A percentile compares a stretch with the other conserved stretches of the same genome.
Evolutionary conservation across 1,139 yeast species (phyloP).

Genomic region (Trichomonascaceae sp.): DNA sequence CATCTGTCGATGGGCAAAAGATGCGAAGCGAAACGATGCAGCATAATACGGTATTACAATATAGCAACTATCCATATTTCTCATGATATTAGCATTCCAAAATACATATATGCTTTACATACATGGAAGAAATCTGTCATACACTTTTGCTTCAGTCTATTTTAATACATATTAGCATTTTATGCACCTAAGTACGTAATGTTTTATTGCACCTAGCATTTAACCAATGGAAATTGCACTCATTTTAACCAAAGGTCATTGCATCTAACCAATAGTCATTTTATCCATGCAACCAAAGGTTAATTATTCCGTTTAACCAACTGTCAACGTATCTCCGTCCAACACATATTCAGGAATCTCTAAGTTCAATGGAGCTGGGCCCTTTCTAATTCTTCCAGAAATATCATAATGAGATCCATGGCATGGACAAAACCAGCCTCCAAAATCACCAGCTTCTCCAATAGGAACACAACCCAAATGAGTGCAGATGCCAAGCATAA

Average conservation of each 20-base stretch:
- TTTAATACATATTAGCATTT: not conserved
- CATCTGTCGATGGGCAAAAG: too few relatives aligned
- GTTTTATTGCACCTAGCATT: not conserved
- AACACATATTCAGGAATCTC: constrained; percentile 93
- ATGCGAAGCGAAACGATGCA: too few relatives aligned
- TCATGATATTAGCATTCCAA: too few relatives aligned
- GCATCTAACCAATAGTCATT: not conserved
- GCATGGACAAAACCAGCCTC: constrained; percentile 99
- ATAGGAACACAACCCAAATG: constrained; percentile 99
- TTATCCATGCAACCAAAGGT: not conserved
- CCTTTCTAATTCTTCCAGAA: constrained; percentile 99
- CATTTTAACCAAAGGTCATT: too few relatives aligned
- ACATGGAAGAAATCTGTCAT: too few relatives aligned
- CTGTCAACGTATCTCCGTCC: constrained; percentile 70
- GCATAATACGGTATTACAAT: too few relatives aligned
- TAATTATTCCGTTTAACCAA: constrained; percentile 47
- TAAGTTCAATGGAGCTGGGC: constrained; percentile 99
- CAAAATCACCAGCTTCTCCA: constrained; percentile 99
- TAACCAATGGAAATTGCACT: too few relatives aligned
- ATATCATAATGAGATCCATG: constrained; percentile 99
- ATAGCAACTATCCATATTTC: too few relatives aligned
- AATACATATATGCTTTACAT: too few relatives aligned
- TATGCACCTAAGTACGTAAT: not conserved
- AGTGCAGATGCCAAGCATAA: constrained; percentile 99
- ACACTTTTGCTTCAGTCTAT: not conserved